Conservation (phyloP, 1,139 yeast genomes). For the Saccharomycopsis crataegensis region DNA sequence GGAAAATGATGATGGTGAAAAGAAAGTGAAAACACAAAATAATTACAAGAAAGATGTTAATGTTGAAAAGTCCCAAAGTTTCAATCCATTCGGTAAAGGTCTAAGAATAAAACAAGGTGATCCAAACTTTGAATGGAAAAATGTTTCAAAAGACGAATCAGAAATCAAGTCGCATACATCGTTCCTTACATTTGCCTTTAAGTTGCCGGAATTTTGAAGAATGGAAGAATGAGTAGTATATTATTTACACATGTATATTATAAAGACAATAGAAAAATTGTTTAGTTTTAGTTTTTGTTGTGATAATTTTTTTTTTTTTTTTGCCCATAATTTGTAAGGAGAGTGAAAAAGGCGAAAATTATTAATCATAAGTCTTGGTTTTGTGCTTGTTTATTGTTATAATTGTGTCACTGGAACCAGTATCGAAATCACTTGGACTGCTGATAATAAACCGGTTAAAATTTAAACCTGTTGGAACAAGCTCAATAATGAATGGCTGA, state of each 20-base stretch:
- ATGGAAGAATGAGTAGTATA: not conserved
- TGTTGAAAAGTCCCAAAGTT: conserved; percentile 37
- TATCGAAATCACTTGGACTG: conserved; percentile 8
- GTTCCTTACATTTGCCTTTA: conserved; percentile 81
- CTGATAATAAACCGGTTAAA: conserved; percentile 9
- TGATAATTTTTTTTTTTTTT: not conserved
- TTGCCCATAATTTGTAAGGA: not conserved
- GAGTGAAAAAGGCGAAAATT: too few species aligned
- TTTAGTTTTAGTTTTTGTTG: not conserved
- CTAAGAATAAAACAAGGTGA: conserved; percentile 82
- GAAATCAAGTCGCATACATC: conserved; percentile 94
- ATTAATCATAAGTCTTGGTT: not conserved
- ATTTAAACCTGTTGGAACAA: conserved; percentile 6
- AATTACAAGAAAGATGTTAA: conserved; percentile 17
- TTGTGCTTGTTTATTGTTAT: conserved; percentile 7
- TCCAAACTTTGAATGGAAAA: conserved; percentile 65
- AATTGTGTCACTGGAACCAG: conserved; percentile 1
- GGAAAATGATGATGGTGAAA: conserved; percentile 22
- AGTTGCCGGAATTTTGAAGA: conserved; percentile 21
- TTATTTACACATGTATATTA: not conserved
- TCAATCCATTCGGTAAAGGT: conserved; percentile 83
- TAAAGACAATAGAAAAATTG: not conserved
- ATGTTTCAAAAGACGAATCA: conserved; percentile 73
- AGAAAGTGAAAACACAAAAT: conserved; percentile 8
- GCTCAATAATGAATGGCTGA: conserved; percentile 13